Percentiles rank a stretch among this genome's conserved stretches.
Conservation (phyloP, 768 basidiomycete species). For the Lactifluus rugatus region DNA sequence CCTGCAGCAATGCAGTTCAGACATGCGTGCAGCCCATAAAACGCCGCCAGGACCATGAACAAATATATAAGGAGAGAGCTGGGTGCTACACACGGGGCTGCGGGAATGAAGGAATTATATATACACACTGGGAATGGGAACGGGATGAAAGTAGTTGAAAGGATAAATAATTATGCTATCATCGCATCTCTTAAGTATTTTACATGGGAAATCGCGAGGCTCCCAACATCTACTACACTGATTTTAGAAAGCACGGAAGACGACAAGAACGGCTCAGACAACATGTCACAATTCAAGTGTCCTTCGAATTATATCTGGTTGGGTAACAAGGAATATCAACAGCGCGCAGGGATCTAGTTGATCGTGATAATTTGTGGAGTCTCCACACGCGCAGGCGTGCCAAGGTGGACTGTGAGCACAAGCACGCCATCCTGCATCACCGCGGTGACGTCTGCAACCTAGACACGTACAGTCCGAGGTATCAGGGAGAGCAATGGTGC, state of each 20-base stretch:
- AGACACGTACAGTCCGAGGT: slow-evolving; percentile 12
- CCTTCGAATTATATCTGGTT: not conserved
- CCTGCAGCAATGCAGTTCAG: not conserved
- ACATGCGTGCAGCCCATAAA: not conserved
- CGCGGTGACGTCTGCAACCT: slow-evolving; percentile 47
- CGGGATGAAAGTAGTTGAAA: not conserved
- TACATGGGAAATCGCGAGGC: not conserved
- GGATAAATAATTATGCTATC: not conserved
- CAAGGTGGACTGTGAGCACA: slow-evolving; percentile 43
- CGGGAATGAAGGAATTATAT: not conserved
- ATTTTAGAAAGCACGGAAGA: slow-evolving; percentile 1
- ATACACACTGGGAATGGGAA: slow-evolving; percentile 1
- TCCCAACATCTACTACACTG: not conserved
- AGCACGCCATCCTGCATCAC: slow-evolving; percentile 54
- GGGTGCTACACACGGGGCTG: slow-evolving; percentile 1
- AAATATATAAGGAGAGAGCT: not conserved
- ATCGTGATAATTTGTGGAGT: slow-evolving; percentile 43
- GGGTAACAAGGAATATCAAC: not conserved
- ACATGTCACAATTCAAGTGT: not conserved
- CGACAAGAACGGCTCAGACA: not conserved
- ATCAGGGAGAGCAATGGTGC: slow-evolving; percentile 18
- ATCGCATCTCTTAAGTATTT: not conserved
- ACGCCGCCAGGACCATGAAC: not conserved
- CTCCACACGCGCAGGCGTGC: slow-evolving; percentile 35
- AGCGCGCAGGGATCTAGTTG: slow-evolving; percentile 17